These are phyloP conservation scores for Gyrodon lividus DNA, from an alignment of 768 basidiomycete species.

Conservation along the genomic window DNA sequence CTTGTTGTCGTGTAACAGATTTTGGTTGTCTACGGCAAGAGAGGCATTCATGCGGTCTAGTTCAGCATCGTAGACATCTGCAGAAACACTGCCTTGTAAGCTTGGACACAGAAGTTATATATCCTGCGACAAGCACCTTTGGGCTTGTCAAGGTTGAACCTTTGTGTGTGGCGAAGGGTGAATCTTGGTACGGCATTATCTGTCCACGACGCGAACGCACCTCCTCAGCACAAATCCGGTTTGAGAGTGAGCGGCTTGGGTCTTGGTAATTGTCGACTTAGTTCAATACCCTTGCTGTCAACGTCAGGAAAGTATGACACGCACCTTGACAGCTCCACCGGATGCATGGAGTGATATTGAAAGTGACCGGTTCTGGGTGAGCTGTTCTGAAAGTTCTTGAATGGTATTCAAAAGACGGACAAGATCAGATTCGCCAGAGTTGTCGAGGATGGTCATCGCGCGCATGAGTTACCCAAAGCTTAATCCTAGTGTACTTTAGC, in stretches of 20 bases:
- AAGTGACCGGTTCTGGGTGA: conserved; percentile 72
- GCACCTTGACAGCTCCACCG: conserved; percentile 77
- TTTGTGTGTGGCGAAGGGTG: conserved; percentile 22
- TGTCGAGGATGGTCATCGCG: conserved; percentile 56
- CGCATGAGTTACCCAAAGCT: conserved; percentile 4
- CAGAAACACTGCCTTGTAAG: conserved; percentile 3
- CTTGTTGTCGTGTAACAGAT: conserved; percentile 91
- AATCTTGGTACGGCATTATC: background rate
- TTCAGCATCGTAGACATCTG: conserved; percentile 89
- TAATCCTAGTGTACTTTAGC: conserved; percentile 4
- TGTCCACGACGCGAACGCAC: conserved; percentile 37
- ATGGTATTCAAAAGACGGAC: conserved; percentile 65
- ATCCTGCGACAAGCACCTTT: conserved; percentile 51
- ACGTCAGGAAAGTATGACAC: conserved; percentile 14
- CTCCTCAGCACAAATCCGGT: conserved; percentile 89
- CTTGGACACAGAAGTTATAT: background rate
- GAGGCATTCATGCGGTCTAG: conserved; percentile 84
- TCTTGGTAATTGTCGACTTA: conserved; percentile 40
- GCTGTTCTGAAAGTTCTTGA: conserved; percentile 78
- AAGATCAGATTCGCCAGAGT: conserved; percentile 53
- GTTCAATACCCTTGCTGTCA: background rate
- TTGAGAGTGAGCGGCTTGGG: conserved; percentile 84
- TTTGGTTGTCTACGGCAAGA: conserved; percentile 80
- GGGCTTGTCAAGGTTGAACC: conserved; percentile 88
- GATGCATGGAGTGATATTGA: conserved; percentile 72